A percentile compares a stretch with the other conserved stretches of the same genome.
Evolutionary conservation across 2,329 filamentous ascomycete genomes (phyloP).

Genomic region (Gyromitra esculenta): DNA sequence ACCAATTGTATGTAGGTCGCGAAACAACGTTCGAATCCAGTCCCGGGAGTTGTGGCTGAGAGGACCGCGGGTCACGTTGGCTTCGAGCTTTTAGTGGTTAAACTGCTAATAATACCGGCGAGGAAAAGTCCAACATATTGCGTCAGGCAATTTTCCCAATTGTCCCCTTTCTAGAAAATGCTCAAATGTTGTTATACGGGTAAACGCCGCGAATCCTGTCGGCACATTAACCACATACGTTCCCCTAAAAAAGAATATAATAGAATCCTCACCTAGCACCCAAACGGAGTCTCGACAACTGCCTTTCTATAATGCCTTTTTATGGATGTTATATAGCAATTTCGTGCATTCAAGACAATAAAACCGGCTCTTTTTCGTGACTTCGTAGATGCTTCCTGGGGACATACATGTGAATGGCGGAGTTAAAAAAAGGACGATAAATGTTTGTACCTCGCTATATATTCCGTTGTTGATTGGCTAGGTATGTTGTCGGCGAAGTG

Average conservation of each 20-base stretch:
- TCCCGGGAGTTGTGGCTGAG: conserved; percentile 49
- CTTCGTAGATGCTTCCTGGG: conserved; percentile 34
- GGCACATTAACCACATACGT: conserved; percentile 46
- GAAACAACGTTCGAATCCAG: conserved; percentile 36
- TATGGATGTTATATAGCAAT: conserved; percentile 12
- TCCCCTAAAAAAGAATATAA: conserved; percentile 22
- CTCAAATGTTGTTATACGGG: conserved; percentile 53
- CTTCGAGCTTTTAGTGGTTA: conserved; percentile 25
- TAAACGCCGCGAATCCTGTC: conserved; percentile 50
- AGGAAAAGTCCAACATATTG: conserved; percentile 37
- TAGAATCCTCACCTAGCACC: conserved; percentile 26
- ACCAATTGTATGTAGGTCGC: conserved; percentile 31
- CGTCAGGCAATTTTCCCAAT: conserved; percentile 22
- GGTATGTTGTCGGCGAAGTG: conserved; percentile 28
- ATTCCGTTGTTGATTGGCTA: conserved; percentile 29
- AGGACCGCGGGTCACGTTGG: conserved; percentile 44
- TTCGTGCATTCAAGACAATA: conserved; percentile 8
- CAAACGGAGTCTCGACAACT: conserved; percentile 26
- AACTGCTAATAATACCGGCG: conserved; percentile 39
- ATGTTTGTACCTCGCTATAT: conserved; percentile 34
- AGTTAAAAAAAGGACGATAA: conserved; percentile 50
- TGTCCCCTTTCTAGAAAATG: conserved; percentile 41
- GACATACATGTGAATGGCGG: conserved; percentile 31
- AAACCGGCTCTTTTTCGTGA: conserved; percentile 37
- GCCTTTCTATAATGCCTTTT: conserved; percentile 36